Evolutionary conservation across 352 stramenopile genomes (phyloP), one percentile per base, ranked within the genome.

Genomic region (Thraustochytrium sp.): DNA sequence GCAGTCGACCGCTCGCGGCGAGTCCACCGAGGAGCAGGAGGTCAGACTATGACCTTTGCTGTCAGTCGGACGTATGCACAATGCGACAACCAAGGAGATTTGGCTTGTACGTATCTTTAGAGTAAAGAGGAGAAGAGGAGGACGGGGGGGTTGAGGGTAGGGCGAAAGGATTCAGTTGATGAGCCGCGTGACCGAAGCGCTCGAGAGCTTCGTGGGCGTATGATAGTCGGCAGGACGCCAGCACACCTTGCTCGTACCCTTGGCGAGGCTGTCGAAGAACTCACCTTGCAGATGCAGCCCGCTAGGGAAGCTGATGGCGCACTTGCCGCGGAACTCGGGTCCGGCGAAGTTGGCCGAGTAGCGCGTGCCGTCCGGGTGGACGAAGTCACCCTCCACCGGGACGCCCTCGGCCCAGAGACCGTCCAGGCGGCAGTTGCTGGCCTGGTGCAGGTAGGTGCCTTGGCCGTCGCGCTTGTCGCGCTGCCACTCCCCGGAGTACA

Each of bases 401-500:
- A 26, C 40, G 34, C 76, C 76, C 11, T 84, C 56, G 13, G 38
- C 51, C 76, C 76, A 84, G 31, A 40, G 34, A 8, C 29, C 76
- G 29, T 77, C 73, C 3, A 84, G 49, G 13, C 34, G 56, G 62
- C 76, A 82, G 11, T 82, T 8, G 64, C 29, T 64, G 11, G 89
- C 85, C 29, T 86, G 84, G 86, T 86, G 90, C 38, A 88, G 86
- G 63, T 91, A 91, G 46, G 87, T 89, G 56, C 89, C 89, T 34
- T 87, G 72, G 18, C 89, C 89, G 76, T 90, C 76, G 46, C 90
- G 89, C 42, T 88, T 86, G 40, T 88, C 88, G 72, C 91, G 85
- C 31, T 85, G 78, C 83, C 89, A 92, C 34, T 87, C 82, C 11
- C 89, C 89, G 59, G 87, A 85, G 73, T 92, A 92, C 44, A 87